Base-by-base conservation (phyloP, 164 flowering plant genomes). In the Vitis amurensis region DNA sequence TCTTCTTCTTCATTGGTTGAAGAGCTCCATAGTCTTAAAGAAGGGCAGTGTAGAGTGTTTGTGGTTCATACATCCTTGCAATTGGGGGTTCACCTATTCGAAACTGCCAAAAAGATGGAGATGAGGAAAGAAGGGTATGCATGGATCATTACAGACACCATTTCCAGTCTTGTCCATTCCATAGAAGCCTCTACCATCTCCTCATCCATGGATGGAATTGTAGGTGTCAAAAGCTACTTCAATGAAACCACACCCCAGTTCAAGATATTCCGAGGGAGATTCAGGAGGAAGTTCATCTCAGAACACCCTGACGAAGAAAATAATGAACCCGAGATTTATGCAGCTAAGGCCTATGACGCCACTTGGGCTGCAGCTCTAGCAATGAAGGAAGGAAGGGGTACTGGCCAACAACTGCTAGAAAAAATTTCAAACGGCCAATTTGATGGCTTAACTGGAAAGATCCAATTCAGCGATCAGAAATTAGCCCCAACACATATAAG, bases 151-250 rank as follows among this genome's bases (percentile, higher is more conserved):
- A 72, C 77, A 0, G 31, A 55, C 37, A 49, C 50, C 10, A 59
- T 72, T 52, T 19, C 73, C 11, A 56, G 58, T 48, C 65, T 51
- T 1, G 17, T 78, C 8, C 58, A 78, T 52, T 51, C 77, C 8
- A n/a, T 78, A 2, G 17, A 75, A 31, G 51, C 65, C 0, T 59
- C 79, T 5, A 9, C 59, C 37, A 64, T 73, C 17, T 52, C 67
- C 3, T 29, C 78, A 31, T 37, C 44, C 4, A 81, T 81, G 81
- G 65, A 81, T 72, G 84, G 84, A 5, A 77, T 81, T 6, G 5
- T 81, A 5, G 84, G 81, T 1, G 65, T 78, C 5, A 61, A 57
- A 59, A 66, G 56, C 56, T 66, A 73, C 68, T 67, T 72, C 15
- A 48, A 68, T 4, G 19, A 53, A 0, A 13, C n/a, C 1, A 50